Evolutionary conservation across 2,329 filamentous ascomycete species (phyloP).

Genomic region (Lasiodiplodia sp.): DNA sequence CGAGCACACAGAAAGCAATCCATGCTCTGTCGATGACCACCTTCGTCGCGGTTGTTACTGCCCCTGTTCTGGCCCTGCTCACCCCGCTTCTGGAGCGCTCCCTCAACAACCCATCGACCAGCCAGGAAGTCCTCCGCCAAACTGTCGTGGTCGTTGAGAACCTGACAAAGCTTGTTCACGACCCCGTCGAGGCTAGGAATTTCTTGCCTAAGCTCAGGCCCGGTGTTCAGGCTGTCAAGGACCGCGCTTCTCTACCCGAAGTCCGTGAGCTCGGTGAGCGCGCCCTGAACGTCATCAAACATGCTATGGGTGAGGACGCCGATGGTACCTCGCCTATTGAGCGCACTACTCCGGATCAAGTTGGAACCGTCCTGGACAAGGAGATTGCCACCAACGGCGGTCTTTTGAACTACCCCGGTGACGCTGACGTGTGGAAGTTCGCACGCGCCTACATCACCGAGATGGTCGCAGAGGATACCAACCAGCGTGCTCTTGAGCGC

Average conservation of each 20-base stretch:
- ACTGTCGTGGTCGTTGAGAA: slow-evolving; percentile 98
- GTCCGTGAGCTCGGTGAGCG: slow-evolving; percentile 88
- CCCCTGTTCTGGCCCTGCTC: slow-evolving; percentile 90
- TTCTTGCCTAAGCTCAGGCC: slow-evolving; percentile 95
- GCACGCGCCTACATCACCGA: slow-evolving; percentile 78
- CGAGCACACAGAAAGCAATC: slow-evolving; percentile 93
- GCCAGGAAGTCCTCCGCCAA: slow-evolving; percentile 93
- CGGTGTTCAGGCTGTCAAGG: slow-evolving; percentile 86
- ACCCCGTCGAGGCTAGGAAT: slow-evolving; percentile 89
- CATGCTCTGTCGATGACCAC: slow-evolving; percentile 96
- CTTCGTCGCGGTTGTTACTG: slow-evolving; percentile 96
- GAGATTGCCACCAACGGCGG: slow-evolving; percentile 76
- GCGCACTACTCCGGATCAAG: slow-evolving; percentile 74
- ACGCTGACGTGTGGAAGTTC: slow-evolving; percentile 67
- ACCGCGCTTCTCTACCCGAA: slow-evolving; percentile 90
- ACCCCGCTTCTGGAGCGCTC: slow-evolving; percentile 94
- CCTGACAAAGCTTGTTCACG: slow-evolving; percentile 96
- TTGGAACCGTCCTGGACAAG: slow-evolving; percentile 75
- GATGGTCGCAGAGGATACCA: slow-evolving; percentile 88
- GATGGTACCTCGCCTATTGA: slow-evolving; percentile 68
- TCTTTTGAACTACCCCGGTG: slow-evolving; percentile 67
- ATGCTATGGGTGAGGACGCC: slow-evolving; percentile 78
- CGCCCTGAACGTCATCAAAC: slow-evolving; percentile 85
- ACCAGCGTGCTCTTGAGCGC: slow-evolving; percentile 78
- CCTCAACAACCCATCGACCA: slow-evolving; percentile 87